Evolutionary conservation across 78 protist genomes (phyloP), one percentile per base, ranked within the genome.

Genomic region (Monocercomonoides exilis): DNA sequence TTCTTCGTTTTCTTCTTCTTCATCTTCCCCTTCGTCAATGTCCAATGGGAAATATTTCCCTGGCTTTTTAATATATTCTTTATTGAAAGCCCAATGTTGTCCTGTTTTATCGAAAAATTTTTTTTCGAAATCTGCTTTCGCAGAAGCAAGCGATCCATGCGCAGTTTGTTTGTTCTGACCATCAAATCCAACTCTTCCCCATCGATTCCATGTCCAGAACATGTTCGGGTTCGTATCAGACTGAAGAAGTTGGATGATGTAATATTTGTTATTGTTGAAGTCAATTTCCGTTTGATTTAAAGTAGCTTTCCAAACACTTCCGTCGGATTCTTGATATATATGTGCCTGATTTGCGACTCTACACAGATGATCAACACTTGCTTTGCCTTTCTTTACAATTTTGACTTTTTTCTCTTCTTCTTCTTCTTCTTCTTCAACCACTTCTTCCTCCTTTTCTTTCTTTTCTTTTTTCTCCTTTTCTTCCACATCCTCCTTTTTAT

Each of bases 181-280:
- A 77, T 2, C 3, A 29, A 46, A 64, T 29, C 91, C 91, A n/a
- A 89, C 89, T 0, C 91, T 77, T 41, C 91, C 91, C 87, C 87
- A 88, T n/a, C 91, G 87, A 41, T 41, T 88, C 88, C 87, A 88
- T 38, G 33, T 1, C 41, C 5, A 77, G 87, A 45, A 84, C n/a
- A n/a, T n/a, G 2, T 35, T 54, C 6, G 6, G 43, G 4, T 32
- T 4, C 42, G 11, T 81, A 46, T 2, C 81, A n/a, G 34, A 1
- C 64, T 77, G 2, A n/a, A 89, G 84, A 34, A 85, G 34, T 54
- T 89, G 88, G 54, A 89, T 89, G 77, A 77, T 41, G 87, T 89
- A 89, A 84, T 29, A 89, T 84, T 89, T 89, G 87, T 89, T 89
- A 80, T 89, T 84, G 86, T 89, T 85, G 85, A 44, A 77, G 34